phyloP scores from a whole-genome alignment of 106 monocot genomes.

The Narthecium ossifragum region DNA sequence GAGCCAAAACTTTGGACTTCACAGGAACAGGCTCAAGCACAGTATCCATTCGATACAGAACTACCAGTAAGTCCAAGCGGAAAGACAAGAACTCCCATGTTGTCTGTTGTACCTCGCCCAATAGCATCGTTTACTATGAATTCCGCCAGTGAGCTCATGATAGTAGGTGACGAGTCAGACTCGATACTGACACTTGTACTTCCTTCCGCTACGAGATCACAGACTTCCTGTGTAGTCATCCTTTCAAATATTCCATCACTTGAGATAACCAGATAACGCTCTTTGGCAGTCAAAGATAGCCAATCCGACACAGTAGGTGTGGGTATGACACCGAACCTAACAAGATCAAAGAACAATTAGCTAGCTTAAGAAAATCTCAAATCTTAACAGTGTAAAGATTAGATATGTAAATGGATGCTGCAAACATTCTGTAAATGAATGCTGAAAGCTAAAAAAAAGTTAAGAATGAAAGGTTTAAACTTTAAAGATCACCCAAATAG shows the following conservation, averaged over 20 bases:
- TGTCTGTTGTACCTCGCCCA: conserved; percentile 74
- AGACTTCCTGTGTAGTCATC: conserved; percentile 77
- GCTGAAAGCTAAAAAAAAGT: neutral
- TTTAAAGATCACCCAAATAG: neutral
- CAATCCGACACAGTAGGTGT: conserved; percentile 81
- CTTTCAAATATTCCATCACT: conserved; percentile 95
- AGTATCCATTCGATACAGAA: too few species aligned
- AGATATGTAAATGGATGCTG: neutral
- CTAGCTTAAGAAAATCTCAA: neutral
- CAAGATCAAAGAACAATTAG: conserved; percentile 18
- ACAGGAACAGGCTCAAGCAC: too few species aligned
- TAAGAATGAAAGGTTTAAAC: neutral
- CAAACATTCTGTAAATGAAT: neutral
- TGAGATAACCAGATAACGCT: conserved; percentile 60
- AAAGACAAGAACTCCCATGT: conserved; percentile 70
- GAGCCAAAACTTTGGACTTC: too few species aligned
- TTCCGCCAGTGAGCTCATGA: conserved; percentile 46
- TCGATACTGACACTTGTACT: conserved; percentile 16
- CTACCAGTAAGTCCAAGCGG: conserved; percentile 36
- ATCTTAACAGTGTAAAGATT: neutral
- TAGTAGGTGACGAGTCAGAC: conserved; percentile 7
- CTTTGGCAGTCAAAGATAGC: conserved; percentile 54
- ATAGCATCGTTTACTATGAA: conserved; percentile 50
- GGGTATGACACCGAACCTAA: conserved; percentile 86
- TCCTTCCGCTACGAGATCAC: conserved; percentile 56